Conservation (phyloP, 352 stramenopile genomes). For the Albugo laibachii region DNA sequence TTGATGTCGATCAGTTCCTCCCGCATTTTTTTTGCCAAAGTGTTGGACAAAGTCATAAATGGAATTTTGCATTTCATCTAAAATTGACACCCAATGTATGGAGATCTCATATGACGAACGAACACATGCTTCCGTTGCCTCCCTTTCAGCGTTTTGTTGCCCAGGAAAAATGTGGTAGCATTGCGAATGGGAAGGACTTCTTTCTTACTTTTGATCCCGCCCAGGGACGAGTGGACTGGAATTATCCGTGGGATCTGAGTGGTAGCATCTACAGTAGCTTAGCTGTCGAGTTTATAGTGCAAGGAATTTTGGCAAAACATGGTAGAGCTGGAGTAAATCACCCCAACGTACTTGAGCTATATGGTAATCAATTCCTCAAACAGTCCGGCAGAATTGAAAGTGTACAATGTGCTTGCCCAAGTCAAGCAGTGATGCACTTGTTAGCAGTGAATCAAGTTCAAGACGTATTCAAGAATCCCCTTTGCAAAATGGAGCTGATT, state of each 20-base stretch:
- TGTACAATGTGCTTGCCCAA: slow-evolving; percentile 21
- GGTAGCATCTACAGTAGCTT: slow-evolving; percentile 41
- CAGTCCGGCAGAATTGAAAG: slow-evolving; percentile 8
- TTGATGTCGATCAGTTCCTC: slow-evolving; percentile 19
- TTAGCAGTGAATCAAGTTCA: slow-evolving; percentile 79
- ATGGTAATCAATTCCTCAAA: slow-evolving; percentile 24
- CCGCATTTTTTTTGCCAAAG: slow-evolving; percentile 4
- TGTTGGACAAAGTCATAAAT: not conserved
- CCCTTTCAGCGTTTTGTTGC: slow-evolving; percentile 8
- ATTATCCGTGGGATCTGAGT: slow-evolving; percentile 76
- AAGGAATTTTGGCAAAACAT: slow-evolving; percentile 11
- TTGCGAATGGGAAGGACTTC: not conserved
- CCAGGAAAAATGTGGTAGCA: not conserved
- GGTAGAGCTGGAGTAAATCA: slow-evolving; percentile 18
- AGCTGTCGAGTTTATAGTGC: slow-evolving; percentile 15
- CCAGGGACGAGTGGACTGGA: slow-evolving; percentile 38
- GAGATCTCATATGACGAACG: slow-evolving; percentile 39
- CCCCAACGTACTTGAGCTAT: slow-evolving; percentile 44
- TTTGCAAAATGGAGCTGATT: slow-evolving; percentile 19
- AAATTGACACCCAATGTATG: slow-evolving; percentile 61
- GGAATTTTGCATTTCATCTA: slow-evolving; percentile 41
- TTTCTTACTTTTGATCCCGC: slow-evolving; percentile 26
- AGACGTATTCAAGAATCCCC: slow-evolving; percentile 41
- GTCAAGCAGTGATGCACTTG: slow-evolving; percentile 40
- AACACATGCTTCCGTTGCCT: slow-evolving; percentile 24